phyloP scores from a whole-genome alignment of 441 rosid species.

The Melastoma candidum region DNA sequence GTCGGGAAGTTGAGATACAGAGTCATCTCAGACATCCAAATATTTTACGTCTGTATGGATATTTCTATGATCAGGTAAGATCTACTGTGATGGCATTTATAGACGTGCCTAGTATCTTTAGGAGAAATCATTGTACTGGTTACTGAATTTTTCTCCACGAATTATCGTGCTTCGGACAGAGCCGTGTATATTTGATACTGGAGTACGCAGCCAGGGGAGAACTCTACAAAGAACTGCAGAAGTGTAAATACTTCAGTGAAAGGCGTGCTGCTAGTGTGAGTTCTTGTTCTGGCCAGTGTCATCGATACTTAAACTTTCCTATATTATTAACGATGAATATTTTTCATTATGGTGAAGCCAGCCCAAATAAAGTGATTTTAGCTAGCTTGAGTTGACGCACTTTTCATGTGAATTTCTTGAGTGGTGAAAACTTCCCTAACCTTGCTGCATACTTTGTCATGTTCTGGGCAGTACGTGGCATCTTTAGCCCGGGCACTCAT shows the following conservation, averaged over 20 bases:
- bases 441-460: constrained; percentile 15
- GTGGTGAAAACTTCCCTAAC: not conserved
- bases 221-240: constrained; percentile 87
- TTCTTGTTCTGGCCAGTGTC: constrained; percentile 3
- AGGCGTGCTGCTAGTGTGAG: constrained; percentile 93
- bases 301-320: not conserved
- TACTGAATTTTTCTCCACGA: not conserved
- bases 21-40: constrained; percentile 92
- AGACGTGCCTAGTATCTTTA: too few relatives aligned
- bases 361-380: too few relatives aligned
- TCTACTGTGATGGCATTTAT: not conserved
- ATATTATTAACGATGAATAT: not conserved
- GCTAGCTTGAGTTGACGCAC: not conserved
- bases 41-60: constrained; percentile 83
- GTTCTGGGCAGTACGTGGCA: constrained; percentile 69
- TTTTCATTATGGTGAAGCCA: too few relatives aligned
- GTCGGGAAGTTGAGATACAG: constrained; percentile 94
- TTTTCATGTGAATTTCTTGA: not conserved
- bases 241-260: constrained; percentile 87
- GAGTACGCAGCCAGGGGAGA: constrained; percentile 98
- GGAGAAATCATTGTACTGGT: too few relatives aligned
- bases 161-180: constrained; percentile 36
- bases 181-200: constrained; percentile 81
- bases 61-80: constrained; percentile 86
- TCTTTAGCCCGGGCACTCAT: constrained; percentile 93